These are phyloP conservation scores for Citrus australasica DNA, from an alignment of 345 rosid genomes.

Conservation along the genomic window DNA sequence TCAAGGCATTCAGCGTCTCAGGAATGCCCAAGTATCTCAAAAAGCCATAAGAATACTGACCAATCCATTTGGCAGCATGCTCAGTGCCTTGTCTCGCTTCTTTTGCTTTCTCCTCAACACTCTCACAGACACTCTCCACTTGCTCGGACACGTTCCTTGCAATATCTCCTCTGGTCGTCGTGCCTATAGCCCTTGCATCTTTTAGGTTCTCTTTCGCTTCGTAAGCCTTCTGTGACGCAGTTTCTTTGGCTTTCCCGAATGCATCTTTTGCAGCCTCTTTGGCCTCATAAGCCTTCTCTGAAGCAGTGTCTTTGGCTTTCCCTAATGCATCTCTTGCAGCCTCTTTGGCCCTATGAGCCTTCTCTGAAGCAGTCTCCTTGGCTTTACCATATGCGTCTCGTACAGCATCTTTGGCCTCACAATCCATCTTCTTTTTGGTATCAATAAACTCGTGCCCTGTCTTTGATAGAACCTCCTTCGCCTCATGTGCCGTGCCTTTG, in stretches of 20 bases:
- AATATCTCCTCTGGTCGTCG: slow-evolving; percentile 10
- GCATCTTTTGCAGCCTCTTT: slow-evolving; percentile 21
- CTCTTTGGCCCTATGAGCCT: slow-evolving; percentile 12
- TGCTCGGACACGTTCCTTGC: slow-evolving; percentile 10
- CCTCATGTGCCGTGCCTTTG: slow-evolving; percentile 19
- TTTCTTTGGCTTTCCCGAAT: slow-evolving; percentile 3
- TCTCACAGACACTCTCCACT: not conserved
- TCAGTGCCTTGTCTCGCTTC: slow-evolving; percentile 10
- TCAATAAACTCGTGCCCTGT: not conserved
- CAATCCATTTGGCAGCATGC: not conserved
- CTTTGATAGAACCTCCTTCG: slow-evolving; percentile 16
- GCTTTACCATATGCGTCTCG: not conserved
- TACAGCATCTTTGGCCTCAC: slow-evolving; percentile 10
- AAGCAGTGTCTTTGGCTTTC: not conserved
- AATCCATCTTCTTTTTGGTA: not conserved
- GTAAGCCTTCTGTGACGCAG: slow-evolving; percentile 8
- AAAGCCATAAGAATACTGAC: not conserved
- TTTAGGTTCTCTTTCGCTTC: slow-evolving; percentile 6
- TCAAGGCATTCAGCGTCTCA: slow-evolving; percentile 9
- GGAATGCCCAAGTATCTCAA: slow-evolving; percentile 3
- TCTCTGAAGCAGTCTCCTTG: slow-evolving; percentile 2
- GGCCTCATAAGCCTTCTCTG: slow-evolving; percentile 9
- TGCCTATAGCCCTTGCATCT: slow-evolving; percentile 16
- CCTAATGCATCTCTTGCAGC: slow-evolving; percentile 14
- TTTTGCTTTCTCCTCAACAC: slow-evolving; percentile 3